Conservation (phyloP, 2,329 filamentous ascomycete genomes). For the Alternaria tenuissima region DNA sequence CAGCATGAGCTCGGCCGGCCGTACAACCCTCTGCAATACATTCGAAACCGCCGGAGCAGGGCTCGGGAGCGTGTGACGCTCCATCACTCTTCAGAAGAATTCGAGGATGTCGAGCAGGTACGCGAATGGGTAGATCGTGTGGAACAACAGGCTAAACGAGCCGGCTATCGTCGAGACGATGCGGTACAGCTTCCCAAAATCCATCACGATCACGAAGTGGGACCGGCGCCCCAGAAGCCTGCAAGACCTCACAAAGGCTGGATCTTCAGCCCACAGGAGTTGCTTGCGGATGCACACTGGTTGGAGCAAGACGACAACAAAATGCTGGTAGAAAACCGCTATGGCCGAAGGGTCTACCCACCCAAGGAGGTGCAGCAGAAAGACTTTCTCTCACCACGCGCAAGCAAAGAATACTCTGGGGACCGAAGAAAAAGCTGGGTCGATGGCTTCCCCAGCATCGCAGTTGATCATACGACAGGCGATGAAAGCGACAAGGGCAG, state of each 20-base stretch:
- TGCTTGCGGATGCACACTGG: constrained; percentile 92
- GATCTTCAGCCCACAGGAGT: constrained; percentile 81
- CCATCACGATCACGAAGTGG: constrained; percentile 37
- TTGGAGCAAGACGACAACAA: constrained; percentile 84
- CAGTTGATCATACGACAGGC: constrained; percentile 39
- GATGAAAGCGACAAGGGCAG: constrained; percentile 50
- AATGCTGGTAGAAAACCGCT: constrained; percentile 78
- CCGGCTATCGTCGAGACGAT: constrained; percentile 50
- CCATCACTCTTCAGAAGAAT: constrained; percentile 78
- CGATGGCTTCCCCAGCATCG: constrained; percentile 37
- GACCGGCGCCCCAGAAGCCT: constrained; percentile 59
- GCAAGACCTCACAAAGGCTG: constrained; percentile 83
- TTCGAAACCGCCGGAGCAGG: constrained; percentile 87
- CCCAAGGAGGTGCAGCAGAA: constrained; percentile 33
- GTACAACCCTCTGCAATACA: constrained; percentile 93
- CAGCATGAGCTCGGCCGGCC: constrained; percentile 66
- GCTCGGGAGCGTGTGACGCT: constrained; percentile 78
- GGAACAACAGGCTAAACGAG: constrained; percentile 55
- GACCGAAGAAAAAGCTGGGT: constrained; percentile 47
- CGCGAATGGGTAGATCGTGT: constrained; percentile 80
- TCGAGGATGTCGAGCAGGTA: constrained; percentile 76
- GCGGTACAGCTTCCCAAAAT: constrained; percentile 45
- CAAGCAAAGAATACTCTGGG: constrained; percentile 46
- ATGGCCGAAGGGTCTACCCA: constrained; percentile 75
- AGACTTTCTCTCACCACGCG: constrained; percentile 41